phyloP scores from a whole-genome alignment of 2,329 filamentous ascomycete genomes.

The Leptographium procerum region DNA sequence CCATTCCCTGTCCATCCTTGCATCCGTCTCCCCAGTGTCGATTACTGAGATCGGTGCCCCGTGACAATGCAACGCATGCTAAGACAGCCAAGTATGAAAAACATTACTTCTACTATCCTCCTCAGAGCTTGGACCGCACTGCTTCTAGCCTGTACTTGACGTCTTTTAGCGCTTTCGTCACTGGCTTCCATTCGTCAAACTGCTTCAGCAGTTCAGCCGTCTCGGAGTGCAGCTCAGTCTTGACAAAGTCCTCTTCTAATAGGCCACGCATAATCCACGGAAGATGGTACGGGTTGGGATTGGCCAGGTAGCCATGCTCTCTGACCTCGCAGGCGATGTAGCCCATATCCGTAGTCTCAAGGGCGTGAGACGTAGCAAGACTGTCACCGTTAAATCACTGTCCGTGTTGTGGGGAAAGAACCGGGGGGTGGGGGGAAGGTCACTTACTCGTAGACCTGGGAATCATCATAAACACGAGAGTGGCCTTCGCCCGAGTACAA shows the following conservation, averaged over 20 bases:
- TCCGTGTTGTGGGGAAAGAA: slow-evolving; percentile 6
- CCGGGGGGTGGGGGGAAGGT: background rate
- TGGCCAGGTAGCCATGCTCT: slow-evolving; percentile 35
- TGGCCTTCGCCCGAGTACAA: slow-evolving; percentile 90
- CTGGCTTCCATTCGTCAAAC: slow-evolving; percentile 90
- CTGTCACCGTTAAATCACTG: slow-evolving; percentile 17
- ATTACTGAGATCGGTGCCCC: background rate
- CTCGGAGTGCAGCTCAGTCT: slow-evolving; percentile 65
- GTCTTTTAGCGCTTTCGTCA: slow-evolving; percentile 83
- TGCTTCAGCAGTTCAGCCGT: slow-evolving; percentile 68
- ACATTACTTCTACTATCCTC: slow-evolving; percentile 6
- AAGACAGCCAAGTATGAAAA: background rate
- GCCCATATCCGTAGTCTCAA: slow-evolving; percentile 54
- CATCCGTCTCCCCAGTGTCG: background rate
- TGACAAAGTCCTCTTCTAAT: slow-evolving; percentile 83
- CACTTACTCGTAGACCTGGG: slow-evolving; percentile 58
- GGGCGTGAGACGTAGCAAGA: slow-evolving; percentile 58
- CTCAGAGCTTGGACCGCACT: slow-evolving; percentile 67
- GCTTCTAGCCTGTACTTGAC: slow-evolving; percentile 91
- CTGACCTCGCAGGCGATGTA: slow-evolving; percentile 37
- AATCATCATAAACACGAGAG: slow-evolving; percentile 84
- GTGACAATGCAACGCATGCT: background rate
- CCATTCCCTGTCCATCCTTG: background rate
- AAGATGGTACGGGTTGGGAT: slow-evolving; percentile 75
- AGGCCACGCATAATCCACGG: slow-evolving; percentile 94